Evolutionary conservation across 495 filamentous ascomycete species (phyloP), one percentile per base, ranked within the genome.

Genomic region (Lasiosphaeria miniovina): DNA sequence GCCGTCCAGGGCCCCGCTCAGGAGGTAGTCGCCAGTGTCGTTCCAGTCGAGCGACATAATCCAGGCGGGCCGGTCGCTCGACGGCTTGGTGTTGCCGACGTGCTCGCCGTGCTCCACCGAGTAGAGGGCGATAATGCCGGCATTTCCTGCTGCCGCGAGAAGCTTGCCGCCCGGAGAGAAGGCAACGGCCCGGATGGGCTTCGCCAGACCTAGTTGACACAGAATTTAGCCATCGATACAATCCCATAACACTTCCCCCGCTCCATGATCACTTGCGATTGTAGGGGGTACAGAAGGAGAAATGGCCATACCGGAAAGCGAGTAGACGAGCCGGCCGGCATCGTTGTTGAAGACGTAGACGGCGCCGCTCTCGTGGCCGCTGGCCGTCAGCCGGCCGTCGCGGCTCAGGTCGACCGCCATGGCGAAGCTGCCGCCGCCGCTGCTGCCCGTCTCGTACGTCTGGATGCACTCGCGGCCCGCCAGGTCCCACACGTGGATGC

Each of bases 301-400:
- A 67, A 24, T 2, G 24, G 24, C 24, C 81, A 58, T 79, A 92
- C 91, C 88, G 51, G 89, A 85, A 56, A 98, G 77, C 31, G 91
- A 95, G 72, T 96, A 94, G 3, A 88, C 79, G 71, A 98, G 83
- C 54, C 90, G 86, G 14, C 89, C 90, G 0, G 90, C 91, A 66
- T 90, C 86, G 66, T 96, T 96, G 72, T 87, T 91, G 77, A 97
- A 98, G 41, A 98, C 86, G 68, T 96, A 96, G 54, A 98, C 83
- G n/a, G 84, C 86, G 32, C 94, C 94, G 70, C 90, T 96, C 71
- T 96, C 86, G 73, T 98, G 95, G 0, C 94, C 94, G 58, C 87
- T 93, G 8, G 93, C 94, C 51, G 93, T 91, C 65, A 93, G 86
- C 58, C 82, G 84, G 54, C 92, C 93, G 73, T 98, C 88, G 35